Evolutionary conservation across 768 basidiomycete species (phyloP).

Genomic region (Butyriboletus loyo): DNA sequence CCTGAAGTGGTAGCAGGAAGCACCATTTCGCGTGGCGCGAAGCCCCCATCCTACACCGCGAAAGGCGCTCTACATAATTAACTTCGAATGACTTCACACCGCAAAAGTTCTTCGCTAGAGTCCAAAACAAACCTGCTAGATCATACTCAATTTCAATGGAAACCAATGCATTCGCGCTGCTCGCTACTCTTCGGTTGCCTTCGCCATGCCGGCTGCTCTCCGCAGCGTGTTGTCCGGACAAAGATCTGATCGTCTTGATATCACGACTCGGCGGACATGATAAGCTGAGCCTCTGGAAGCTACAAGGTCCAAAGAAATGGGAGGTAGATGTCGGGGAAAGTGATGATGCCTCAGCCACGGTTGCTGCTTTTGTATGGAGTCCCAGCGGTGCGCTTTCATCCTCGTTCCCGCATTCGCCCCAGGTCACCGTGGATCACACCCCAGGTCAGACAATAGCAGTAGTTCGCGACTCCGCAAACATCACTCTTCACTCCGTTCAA

Average conservation of each 20-base stretch:
- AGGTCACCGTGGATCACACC: constrained; percentile 6
- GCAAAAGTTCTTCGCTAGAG: constrained; percentile 7
- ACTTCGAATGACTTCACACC: constrained; percentile 16
- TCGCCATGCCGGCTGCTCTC: constrained; percentile 54
- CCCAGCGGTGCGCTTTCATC: constrained; percentile 59
- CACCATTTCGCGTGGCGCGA: constrained; percentile 28
- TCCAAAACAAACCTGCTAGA: background rate
- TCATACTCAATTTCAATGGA: constrained; percentile 31
- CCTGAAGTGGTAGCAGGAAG: constrained; percentile 21
- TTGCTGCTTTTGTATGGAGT: constrained; percentile 72
- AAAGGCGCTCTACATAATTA: constrained; percentile 19
- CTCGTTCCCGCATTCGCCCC: background rate
- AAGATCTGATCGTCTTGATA: constrained; percentile 70
- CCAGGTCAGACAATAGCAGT: constrained; percentile 70
- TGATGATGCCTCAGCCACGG: constrained; percentile 42
- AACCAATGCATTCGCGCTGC: constrained; percentile 47
- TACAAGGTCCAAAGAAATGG: constrained; percentile 79
- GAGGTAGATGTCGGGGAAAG: constrained; percentile 64
- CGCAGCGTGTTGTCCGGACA: constrained; percentile 81
- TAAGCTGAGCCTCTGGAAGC: constrained; percentile 75
- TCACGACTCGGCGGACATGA: constrained; percentile 67
- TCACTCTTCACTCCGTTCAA: constrained; percentile 76
- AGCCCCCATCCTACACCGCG: constrained; percentile 17
- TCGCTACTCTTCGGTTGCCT: constrained; percentile 57
- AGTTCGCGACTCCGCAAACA: constrained; percentile 61